A percentile compares a stretch with the other conserved stretches of the same genome.
Evolutionary conservation across 179 eudicot genomes (phyloP).

Genomic region (Pouteria campechiana): DNA sequence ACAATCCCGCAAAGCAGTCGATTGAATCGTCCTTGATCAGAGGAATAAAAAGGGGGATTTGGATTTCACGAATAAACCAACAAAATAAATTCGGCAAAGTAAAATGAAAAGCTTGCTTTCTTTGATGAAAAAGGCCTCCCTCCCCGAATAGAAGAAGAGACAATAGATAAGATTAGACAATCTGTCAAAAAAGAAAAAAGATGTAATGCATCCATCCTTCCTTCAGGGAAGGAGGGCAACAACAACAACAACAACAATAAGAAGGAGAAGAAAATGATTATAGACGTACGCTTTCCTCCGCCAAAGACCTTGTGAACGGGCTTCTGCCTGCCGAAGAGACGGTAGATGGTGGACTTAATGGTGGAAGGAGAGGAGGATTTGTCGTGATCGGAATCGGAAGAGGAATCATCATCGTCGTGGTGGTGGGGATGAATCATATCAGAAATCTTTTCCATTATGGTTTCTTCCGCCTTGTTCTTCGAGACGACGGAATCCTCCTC

Average conservation of each 20-base stretch:
- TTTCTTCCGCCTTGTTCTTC: too few species aligned
- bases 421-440: slow-evolving; percentile 51
- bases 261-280: background rate
- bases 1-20: background rate
- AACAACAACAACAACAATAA: background rate
- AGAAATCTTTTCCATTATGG: slow-evolving; percentile 40
- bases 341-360: slow-evolving; percentile 52
- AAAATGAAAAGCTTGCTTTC: too few species aligned
- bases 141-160: too few species aligned
- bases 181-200: background rate
- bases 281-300: slow-evolving; percentile 65
- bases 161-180: background rate
- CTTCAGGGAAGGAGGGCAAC: background rate
- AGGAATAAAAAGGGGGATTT: background rate
- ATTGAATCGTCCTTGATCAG: background rate
- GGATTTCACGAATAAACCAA: background rate
- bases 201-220: background rate
- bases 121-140: too few species aligned
- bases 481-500: too few species aligned
- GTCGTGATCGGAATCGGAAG: slow-evolving; percentile 59
- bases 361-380: slow-evolving; percentile 22
- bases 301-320: slow-evolving; percentile 79
- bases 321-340: slow-evolving; percentile 68
- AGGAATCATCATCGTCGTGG: slow-evolving; percentile 43
- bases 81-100: background rate